phyloP scores from a whole-genome alignment of 2,329 filamentous ascomycete genomes.

The Colletotrichum sp. region DNA sequence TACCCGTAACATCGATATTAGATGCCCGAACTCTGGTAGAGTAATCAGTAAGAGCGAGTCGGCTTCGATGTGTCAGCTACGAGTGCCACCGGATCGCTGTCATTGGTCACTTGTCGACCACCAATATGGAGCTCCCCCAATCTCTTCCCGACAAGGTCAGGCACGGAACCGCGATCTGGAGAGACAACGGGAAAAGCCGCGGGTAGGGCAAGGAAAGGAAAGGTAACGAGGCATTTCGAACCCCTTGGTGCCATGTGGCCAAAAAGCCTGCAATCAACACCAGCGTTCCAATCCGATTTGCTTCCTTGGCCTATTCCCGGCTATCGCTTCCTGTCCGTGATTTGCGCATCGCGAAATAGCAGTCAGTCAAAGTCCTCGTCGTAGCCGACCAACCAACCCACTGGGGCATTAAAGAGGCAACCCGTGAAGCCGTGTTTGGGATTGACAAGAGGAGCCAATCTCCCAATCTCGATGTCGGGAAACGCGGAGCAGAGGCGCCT shows the following conservation, averaged over 20 bases:
- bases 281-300: not conserved
- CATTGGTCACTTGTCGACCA: not conserved
- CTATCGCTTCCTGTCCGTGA: not conserved
- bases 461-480: conserved; percentile 9
- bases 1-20: not conserved
- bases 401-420: not conserved
- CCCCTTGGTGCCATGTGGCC: conserved; percentile 10
- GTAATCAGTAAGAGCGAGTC: not conserved
- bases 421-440: not conserved
- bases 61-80: not conserved
- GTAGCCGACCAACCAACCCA: not conserved
- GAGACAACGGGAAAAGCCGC: not conserved
- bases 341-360: not conserved
- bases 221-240: not conserved
- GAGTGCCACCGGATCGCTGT: not conserved
- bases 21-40: not conserved
- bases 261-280: not conserved
- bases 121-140: not conserved
- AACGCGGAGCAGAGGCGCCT: conserved; percentile 1
- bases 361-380: not conserved
- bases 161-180: not conserved
- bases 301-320: not conserved
- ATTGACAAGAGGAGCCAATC: conserved; percentile 8
- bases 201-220: not conserved
- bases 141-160: not conserved